Base-by-base conservation (phyloP, 805 yeast species). In the Ascoidea tarda region DNA sequence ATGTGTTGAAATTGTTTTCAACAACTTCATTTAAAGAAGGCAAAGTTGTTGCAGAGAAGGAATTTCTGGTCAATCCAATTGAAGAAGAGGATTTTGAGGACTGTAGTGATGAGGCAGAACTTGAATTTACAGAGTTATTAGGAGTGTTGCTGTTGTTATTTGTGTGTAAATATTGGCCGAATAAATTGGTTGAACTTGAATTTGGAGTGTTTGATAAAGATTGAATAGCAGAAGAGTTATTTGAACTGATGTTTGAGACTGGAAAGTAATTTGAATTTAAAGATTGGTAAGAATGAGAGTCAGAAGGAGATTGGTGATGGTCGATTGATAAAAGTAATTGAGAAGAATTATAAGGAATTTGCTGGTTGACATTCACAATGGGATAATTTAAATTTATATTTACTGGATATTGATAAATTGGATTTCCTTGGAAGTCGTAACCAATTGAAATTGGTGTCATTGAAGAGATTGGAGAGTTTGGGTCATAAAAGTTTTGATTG, bases 201-300 rank as follows among this genome's bases (percentile, higher is more conserved):
- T 72, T 73, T 53, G 72, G 69, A 55, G 63, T 75, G 54, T 67
- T 71, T 54, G 59, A 59, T 53, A 62, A 67, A 53, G 70, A 69
- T 53, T 71, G 76, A 73, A 75, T 71, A 60, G 55, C 56, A 10
- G 63, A 65, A 46, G 76, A 72, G 58, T 55, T 45, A 14, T 49
- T 48, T 8, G 55, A 51, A 10, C 46, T 31, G 32, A 51, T 28
- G 33, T 33, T 38, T 42, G 48, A 45, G 44, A 44, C 12, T 16
- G 46, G 21, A 49, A 48, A 5, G 38, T 32, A 48, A 33, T 48
- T 48, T 33, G 32, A 47, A 32, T 48, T 48, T 6, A 33, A 38
- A 38, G 44, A 49, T 10, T 50, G 51, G 8, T 50, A 38, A n/a
- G 52, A 50, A n/a, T 54, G 56, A 14, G 50, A 46, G 10, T 54